phyloP scores from a whole-genome alignment of 495 filamentous ascomycete genomes.

The Amniculicola lignicola region DNA sequence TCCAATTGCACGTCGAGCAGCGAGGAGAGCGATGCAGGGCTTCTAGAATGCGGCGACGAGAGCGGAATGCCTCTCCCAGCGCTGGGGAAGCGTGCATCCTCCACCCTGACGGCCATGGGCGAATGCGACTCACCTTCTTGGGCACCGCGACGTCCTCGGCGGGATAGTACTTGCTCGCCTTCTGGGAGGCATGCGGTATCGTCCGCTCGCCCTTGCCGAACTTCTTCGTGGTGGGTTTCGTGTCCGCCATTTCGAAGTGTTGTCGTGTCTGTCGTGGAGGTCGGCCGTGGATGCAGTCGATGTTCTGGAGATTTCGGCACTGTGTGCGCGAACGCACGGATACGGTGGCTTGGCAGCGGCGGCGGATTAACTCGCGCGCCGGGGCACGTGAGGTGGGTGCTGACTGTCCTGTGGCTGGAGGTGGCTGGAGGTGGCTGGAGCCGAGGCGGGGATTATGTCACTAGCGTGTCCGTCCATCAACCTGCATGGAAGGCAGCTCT shows the following conservation, averaged over 20 bases:
- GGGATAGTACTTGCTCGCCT: slow-evolving; percentile 99
- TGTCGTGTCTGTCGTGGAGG: slow-evolving; percentile 6
- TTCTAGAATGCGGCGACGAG: not conserved
- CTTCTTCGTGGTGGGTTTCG: slow-evolving; percentile 70
- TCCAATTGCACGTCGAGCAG: slow-evolving; percentile 1
- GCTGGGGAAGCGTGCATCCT: not conserved
- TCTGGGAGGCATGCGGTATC: slow-evolving; percentile 76
- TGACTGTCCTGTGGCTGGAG: no score
- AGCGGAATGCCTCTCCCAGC: slow-evolving; percentile 3
- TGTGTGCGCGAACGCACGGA: not conserved
- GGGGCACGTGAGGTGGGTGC: no score
- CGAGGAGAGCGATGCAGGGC: not conserved
- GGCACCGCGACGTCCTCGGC: slow-evolving; percentile 86
- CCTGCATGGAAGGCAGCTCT: slow-evolving; percentile 7
- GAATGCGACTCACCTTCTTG: slow-evolving; percentile 75
- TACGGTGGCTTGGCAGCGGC: not conserved
- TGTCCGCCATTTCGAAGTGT: slow-evolving; percentile 36
- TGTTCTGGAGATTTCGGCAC: not conserved
- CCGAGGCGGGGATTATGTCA: not conserved
- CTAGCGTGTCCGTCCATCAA: not conserved
- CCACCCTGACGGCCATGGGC: not conserved
- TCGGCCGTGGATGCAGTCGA: not conserved
- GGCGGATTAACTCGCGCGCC: not conserved
- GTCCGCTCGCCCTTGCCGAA: slow-evolving; percentile 95
- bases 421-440: no score